Evolutionary conservation across 768 basidiomycete genomes (phyloP).

Genomic region (Tubosaeta sp.): DNA sequence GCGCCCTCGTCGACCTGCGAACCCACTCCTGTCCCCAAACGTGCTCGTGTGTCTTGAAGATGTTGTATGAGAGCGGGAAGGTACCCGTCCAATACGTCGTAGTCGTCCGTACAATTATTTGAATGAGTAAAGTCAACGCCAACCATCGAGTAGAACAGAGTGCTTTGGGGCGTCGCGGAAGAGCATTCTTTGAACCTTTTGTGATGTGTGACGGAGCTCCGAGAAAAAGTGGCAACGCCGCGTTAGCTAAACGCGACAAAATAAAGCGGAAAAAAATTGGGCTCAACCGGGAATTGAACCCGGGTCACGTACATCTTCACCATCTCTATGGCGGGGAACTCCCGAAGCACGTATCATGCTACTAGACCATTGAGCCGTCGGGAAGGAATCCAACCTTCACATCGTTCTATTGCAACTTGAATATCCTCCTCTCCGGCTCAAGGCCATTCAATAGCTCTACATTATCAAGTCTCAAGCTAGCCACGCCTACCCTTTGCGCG

Average conservation of each 20-base stretch:
- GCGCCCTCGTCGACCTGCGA: neutral
- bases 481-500: conserved; percentile 3
- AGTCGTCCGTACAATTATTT: conserved; percentile 12
- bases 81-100: conserved; percentile 20
- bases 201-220: neutral
- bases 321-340: conserved; percentile 20
- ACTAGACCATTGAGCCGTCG: conserved; percentile 32
- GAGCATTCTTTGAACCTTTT: conserved; percentile 14
- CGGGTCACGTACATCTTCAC: conserved; percentile 35
- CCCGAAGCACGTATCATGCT: conserved; percentile 36
- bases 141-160: neutral
- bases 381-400: fast-evolving
- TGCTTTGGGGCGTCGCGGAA: neutral
- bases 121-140: conserved; percentile 2
- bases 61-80: conserved; percentile 25
- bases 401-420: neutral
- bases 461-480: neutral
- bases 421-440: neutral
- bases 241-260: neutral
- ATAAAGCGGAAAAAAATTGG: conserved; percentile 12
- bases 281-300: conserved; percentile 35
- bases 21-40: conserved; percentile 10
- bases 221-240: neutral
- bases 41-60: conserved; percentile 22
- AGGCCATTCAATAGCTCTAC: neutral